Evolutionary conservation across 2,329 filamentous ascomycete species (phyloP).

Genomic region (Calonectria henricotiae): DNA sequence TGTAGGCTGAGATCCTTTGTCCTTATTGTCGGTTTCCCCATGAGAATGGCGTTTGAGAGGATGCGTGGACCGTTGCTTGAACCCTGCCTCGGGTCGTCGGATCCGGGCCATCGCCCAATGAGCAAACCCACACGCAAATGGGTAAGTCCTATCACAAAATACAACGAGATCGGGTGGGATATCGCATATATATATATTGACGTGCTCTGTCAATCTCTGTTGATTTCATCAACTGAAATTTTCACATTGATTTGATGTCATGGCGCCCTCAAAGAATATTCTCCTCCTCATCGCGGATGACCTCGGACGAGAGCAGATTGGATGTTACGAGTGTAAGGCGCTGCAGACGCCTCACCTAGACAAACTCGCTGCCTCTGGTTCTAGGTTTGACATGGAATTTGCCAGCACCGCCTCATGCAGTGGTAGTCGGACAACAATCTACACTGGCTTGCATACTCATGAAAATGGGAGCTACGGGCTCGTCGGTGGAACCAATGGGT

Average conservation of each 20-base stretch:
- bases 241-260: not conserved
- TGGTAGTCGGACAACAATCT: conserved; percentile 64
- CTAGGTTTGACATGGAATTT: conserved; percentile 52
- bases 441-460: conserved; percentile 67
- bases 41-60: not conserved
- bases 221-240: conserved; percentile 5
- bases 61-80: conserved; percentile 25
- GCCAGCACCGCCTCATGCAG: conserved; percentile 67
- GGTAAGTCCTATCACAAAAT: conserved; percentile 40
- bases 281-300: conserved; percentile 33
- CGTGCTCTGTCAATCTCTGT: too few relatives aligned
- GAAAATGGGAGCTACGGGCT: conserved; percentile 66
- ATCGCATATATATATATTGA: conserved; percentile 4
- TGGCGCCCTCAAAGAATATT: conserved; percentile 39
- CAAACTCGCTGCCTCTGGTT: conserved; percentile 36
- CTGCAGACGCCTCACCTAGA: conserved; percentile 38
- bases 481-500: conserved; percentile 58
- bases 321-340: conserved; percentile 40
- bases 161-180: conserved; percentile 16
- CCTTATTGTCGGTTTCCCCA: not conserved
- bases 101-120: conserved; percentile 44
- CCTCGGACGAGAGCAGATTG: conserved; percentile 36
- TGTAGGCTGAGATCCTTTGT: not conserved
- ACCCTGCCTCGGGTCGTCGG: conserved; percentile 43
- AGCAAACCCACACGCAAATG: conserved; percentile 28